Evolutionary conservation across 148 eudicot species (phyloP).

Genomic region (Oxyria digyna): DNA sequence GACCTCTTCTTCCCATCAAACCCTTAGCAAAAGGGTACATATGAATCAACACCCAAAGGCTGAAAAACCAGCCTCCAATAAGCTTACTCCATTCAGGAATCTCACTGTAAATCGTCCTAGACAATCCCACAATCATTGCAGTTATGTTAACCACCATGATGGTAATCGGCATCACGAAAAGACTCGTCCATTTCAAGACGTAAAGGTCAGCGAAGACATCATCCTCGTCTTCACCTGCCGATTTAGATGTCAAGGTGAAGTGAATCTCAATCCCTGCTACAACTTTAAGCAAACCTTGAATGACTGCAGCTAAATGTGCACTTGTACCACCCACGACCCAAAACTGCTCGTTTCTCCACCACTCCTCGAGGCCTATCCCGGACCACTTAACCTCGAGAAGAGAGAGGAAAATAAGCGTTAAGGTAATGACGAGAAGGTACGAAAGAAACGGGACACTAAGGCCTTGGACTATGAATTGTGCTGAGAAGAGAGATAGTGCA

Average conservation of each 20-base stretch:
- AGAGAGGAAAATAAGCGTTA: conserved; percentile 38
- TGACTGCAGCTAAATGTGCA: conserved; percentile 74
- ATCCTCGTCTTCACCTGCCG: conserved; percentile 69
- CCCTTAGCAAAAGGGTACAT: conserved; percentile 89
- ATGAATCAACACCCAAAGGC: conserved; percentile 74
- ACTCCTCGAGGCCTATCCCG: conserved; percentile 72
- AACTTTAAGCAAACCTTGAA: conserved; percentile 76
- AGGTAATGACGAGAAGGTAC: conserved; percentile 47
- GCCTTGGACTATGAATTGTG: conserved; percentile 64
- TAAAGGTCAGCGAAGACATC: conserved; percentile 69
- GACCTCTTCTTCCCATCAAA: conserved; percentile 74
- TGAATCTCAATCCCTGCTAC: conserved; percentile 75
- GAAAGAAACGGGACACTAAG: conserved; percentile 35
- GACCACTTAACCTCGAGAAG: conserved; percentile 92
- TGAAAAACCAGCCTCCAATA: conserved; percentile 60
- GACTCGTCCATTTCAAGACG: conserved; percentile 61
- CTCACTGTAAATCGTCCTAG: conserved; percentile 61
- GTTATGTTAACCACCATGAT: conserved; percentile 50
- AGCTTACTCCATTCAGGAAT: conserved; percentile 78
- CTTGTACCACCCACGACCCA: conserved; percentile 89
- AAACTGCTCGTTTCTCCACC: conserved; percentile 91
- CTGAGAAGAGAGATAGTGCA: conserved; percentile 71
- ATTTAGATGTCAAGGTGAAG: conserved; percentile 66
- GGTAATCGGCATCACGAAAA: conserved; percentile 57
- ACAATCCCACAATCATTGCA: conserved; percentile 42